phyloP scores from a whole-genome alignment of 2,329 filamentous ascomycete genomes.

The Colletotrichum brevisporum region DNA sequence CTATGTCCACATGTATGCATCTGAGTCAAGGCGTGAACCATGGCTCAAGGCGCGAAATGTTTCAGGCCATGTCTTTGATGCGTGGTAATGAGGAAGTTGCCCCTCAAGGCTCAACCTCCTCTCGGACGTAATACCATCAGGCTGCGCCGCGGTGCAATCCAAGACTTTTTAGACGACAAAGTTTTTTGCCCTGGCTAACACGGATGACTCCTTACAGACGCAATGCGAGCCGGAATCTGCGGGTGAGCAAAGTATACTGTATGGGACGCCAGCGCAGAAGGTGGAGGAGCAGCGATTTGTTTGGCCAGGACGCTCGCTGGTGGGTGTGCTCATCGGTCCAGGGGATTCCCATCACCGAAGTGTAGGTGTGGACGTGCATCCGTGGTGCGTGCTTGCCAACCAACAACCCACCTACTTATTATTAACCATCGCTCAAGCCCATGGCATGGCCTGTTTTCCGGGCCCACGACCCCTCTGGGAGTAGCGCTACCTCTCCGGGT shows the following conservation, averaged over 20 bases:
- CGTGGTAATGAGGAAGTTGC: conserved; percentile 3
- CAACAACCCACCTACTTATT: too few species aligned
- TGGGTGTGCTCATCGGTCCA: conserved; percentile 21
- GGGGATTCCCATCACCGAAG: conserved; percentile 17
- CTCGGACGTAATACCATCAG: neutral
- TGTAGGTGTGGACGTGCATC: neutral
- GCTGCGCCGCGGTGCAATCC: too few species aligned
- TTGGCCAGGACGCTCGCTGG: conserved; percentile 2
- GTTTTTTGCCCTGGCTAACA: too few species aligned
- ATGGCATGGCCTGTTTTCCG: neutral
- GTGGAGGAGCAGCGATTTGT: conserved; percentile 15
- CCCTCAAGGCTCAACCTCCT: conserved; percentile 4
- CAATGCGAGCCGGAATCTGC: conserved; percentile 17
- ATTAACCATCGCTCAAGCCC: too few species aligned
- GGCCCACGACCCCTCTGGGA: conserved; percentile 18
- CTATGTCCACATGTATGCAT: conserved; percentile 4
- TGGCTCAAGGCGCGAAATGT: conserved; percentile 12
- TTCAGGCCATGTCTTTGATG: conserved; percentile 8
- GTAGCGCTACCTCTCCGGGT: conserved; percentile 19
- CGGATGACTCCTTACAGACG: neutral
- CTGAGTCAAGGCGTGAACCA: conserved; percentile 30
- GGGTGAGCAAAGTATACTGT: conserved; percentile 3
- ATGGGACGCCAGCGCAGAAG: conserved; percentile 30
- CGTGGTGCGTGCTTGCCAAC: neutral
- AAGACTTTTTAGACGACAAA: too few species aligned